Base-by-base conservation (phyloP, 176 grass and related monocot genomes). In the Juncus inflexus region DNA sequence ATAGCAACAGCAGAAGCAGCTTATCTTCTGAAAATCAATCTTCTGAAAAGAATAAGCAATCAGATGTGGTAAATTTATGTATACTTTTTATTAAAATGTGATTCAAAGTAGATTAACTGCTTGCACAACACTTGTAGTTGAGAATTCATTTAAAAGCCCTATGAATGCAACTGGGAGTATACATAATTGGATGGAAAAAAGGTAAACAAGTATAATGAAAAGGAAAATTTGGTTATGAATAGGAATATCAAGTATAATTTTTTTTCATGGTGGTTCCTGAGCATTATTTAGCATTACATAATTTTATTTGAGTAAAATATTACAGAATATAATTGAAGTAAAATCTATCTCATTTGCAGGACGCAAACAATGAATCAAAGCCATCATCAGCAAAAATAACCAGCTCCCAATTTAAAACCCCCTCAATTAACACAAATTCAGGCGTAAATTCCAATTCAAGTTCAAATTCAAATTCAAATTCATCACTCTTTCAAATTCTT, bases 1-100 rank as follows among this genome's bases (percentile, higher is more conserved):
- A 91, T 40, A 97, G 85, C 66, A 91, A 86, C 62, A 86, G 82
- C 55, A 78, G 60, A 75, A 90, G 81, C 53, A 73, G 81, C 53
- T 64, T 91, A 52, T 58, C 82, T 41, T 12, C 66, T 43, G 74
- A 77, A 4, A 76, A 52, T 54, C 62, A 63, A 58, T 58, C 74
- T 60, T 80, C 80, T 1, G 83, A 83, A 54, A 78, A 74, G 51
- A 65, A 53, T 55, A 47, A 75, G 13, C 38, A 56, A 9, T 65
- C 85, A 65, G 79, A 88, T 16, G 58, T 66, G 70, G 84, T 87
- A 78, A n/a, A n/a, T n/a, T n/a, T n/a, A n/a, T n/a, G n/a, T n/a
- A n/a, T n/a, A n/a, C n/a, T n/a, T n/a, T n/a, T n/a, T n/a, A n/a
- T n/a, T n/a, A n/a, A n/a, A n/a, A n/a, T n/a, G n/a, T 64, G 52